Evolutionary conservation across 805 yeast species (phyloP).

Genomic region (Candida manassasensis): DNA sequence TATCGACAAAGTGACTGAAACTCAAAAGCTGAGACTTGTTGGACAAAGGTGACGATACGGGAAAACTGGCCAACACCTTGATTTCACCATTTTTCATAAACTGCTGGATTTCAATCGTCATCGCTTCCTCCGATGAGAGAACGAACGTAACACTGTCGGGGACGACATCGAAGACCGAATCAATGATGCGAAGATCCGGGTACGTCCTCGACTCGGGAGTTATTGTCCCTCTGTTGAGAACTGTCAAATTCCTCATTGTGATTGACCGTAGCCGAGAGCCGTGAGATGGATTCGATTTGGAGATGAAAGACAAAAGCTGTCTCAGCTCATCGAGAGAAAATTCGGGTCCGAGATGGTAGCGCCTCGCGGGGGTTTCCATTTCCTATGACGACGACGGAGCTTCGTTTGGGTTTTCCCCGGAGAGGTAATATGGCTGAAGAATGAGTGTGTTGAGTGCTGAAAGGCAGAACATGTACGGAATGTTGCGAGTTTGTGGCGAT

Average conservation of each 20-base stretch:
- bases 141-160: slow-evolving; percentile 69
- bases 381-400: too few relatives aligned
- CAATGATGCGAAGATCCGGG: slow-evolving; percentile 57
- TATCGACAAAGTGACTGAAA: slow-evolving; percentile 67
- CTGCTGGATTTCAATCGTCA: slow-evolving; percentile 71
- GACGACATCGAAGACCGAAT: slow-evolving; percentile 64
- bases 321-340: too few relatives aligned
- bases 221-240: slow-evolving; percentile 52
- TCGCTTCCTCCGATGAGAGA: slow-evolving; percentile 49
- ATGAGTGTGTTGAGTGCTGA: too few relatives aligned
- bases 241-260: slow-evolving; percentile 50
- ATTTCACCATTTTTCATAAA: slow-evolving; percentile 60
- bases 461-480: too few relatives aligned
- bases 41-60: slow-evolving; percentile 30
- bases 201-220: slow-evolving; percentile 50
- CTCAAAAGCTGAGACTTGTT: slow-evolving; percentile 35
- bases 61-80: slow-evolving; percentile 57
- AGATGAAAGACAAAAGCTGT: too few relatives aligned
- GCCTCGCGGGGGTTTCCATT: too few relatives aligned
- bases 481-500: too few relatives aligned
- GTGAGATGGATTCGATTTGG: too few relatives aligned
- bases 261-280: too few relatives aligned
- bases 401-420: too few relatives aligned
- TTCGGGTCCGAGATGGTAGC: too few relatives aligned
- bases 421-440: too few relatives aligned